Base-by-base conservation (phyloP, 331 rosid genomes). In the Erythrophleum ivorense region DNA sequence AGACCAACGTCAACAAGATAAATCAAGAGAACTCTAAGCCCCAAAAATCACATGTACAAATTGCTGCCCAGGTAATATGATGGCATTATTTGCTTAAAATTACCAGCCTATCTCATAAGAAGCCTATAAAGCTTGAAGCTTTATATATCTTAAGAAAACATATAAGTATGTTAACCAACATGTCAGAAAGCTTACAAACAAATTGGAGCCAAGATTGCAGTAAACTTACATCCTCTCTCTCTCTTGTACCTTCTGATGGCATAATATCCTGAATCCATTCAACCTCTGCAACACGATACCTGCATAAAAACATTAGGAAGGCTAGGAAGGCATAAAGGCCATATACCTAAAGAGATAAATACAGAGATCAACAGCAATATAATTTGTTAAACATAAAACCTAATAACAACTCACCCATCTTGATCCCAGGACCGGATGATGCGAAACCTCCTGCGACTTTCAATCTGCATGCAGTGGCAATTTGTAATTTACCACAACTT, bases 201-300 rank as follows among this genome's bases (percentile, higher is more conserved):
- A 71, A 78, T 57, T 64, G 16, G n/a, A 85, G 84, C 33, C 73
- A 78, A 73, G 77, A 60, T 48, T 59, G 48, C 13, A 73, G 83
- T 34, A 76, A 86, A 84, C 90, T 91, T 85, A 92, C 99, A 36
- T 76, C 91, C 43, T 80, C 85, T 86, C 89, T 92, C 79, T 92
- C 98, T 75, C 21, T 73, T 76, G 97, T 78, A 76, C 98, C 98
- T 86, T 90, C 94, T 6, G 88, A 78, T 10, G 95, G 94, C 82
- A 34, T 78, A 66, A 83, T 78, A 83, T 96, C 99, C 13, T 89
- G 89, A 64, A 89, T 82, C 98, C 98, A 96, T 87, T 96, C 97
- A 78, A 94, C 89, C 87, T 96, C 94, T 63, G 97, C 98, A 83
- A 96, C 94, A 65, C 99, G 97, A 81, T 96, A 96, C 65, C 99